Evolutionary conservation across 345 rosid species (phyloP).

Genomic region (Murraya paniculata): DNA sequence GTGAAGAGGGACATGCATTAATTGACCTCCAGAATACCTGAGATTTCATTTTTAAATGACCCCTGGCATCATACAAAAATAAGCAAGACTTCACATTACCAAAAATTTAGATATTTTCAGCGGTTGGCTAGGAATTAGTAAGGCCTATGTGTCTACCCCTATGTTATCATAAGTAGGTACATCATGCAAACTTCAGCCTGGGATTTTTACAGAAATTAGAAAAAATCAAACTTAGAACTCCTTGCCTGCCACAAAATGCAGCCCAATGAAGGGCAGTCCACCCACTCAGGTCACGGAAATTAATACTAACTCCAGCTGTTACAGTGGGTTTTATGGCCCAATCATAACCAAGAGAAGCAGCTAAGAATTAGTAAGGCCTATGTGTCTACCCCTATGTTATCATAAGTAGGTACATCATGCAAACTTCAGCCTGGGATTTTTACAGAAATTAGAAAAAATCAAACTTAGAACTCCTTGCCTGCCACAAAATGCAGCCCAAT

Average conservation of each 20-base stretch:
- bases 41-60: neutral
- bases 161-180: neutral
- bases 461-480: conserved; percentile 51
- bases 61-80: neutral
- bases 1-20: neutral
- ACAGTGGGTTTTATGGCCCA: conserved; percentile 79
- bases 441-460: conserved; percentile 1
- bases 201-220: neutral
- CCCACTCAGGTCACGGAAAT: conserved; percentile 84
- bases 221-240: conserved; percentile 16
- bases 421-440: neutral
- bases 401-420: neutral
- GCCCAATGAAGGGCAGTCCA: conserved; percentile 99
- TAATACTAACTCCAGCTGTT: conserved; percentile 72
- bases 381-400: neutral
- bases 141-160: conserved; percentile 3
- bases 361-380: too few species aligned
- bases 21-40: neutral
- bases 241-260: conserved; percentile 85
- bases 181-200: neutral
- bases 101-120: neutral
- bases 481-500: conserved; percentile 92
- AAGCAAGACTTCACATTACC: neutral
- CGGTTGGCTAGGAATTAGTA: neutral
- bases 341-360: conserved; percentile 84